Base-by-base conservation (phyloP, 441 rosid genomes). In the Gossypium schwendimanii region DNA sequence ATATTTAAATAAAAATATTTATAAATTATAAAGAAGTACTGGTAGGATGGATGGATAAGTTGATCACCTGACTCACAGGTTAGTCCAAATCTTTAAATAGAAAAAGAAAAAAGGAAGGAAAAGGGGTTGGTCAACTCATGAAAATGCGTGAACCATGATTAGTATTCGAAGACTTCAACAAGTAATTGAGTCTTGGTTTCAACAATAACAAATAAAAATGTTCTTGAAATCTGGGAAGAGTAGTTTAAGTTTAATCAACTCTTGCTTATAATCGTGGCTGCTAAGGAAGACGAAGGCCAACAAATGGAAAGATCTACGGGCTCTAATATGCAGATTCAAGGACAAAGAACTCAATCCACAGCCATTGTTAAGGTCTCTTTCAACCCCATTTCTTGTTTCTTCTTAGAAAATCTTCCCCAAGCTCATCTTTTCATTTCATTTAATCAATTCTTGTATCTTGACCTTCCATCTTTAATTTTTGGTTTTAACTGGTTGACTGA, bases 281-380 rank as follows among this genome's bases (percentile, higher is more conserved):
- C 33, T 28, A 28, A 28, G 33, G 33, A 4, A 28, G 33, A 28
- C 33, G 33, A 28, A 28, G 33, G n/a, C 1, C 53, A 49, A 6
- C 0, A 73, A 79, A 76, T 76, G 82, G 20, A 63, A 44, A 44
- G 33, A 73, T 72, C 76, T 66, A 77, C 72, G 70, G 71, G 65
- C 62, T 69, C 47, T 10, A 28, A 55, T 36, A 31, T 75, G 60
- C 78, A 76, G 64, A 66, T 63, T 75, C 87, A 75, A 76, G 70
- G 70, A 73, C 74, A 71, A 66, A 74, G 75, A 74, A 33, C 74
- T 74, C 67, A 76, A 54, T 50, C 82, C 36, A 71, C 81, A 69
- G 70, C 41, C 74, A 73, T 80, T 73, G 63, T 69, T 76, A 80
- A 80, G 88, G 85, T 83, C 47, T 62, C 71, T 67, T 31, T 70